Conservation (phyloP, 768 basidiomycete species). For the Tricholoma furcatifolium region DNA sequence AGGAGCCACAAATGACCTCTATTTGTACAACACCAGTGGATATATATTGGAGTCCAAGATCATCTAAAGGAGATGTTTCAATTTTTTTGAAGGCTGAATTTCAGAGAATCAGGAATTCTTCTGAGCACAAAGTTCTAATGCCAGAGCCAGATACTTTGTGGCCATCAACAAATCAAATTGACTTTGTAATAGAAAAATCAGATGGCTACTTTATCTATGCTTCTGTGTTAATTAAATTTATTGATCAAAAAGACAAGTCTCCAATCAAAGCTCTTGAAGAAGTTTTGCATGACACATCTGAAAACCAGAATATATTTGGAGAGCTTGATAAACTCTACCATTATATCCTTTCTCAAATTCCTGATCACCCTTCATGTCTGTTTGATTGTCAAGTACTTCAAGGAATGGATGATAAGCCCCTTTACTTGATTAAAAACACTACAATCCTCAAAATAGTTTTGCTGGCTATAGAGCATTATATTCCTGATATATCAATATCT, state of each 20-base stretch:
- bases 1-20: neutral
- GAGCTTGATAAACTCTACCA: slow-evolving; percentile 1
- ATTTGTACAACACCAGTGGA: neutral
- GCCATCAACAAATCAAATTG: neutral
- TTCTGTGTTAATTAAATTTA: neutral
- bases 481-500: too few relatives aligned
- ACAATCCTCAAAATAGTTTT: too few relatives aligned
- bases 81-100: slow-evolving; percentile 4
- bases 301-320: neutral
- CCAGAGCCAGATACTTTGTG: neutral
- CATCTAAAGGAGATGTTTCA: neutral
- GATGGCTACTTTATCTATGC: slow-evolving; percentile 14
- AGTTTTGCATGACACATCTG: neutral
- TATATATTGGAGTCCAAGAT: too few relatives aligned
- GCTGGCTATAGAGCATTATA: too few relatives aligned
- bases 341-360: slow-evolving; percentile 1
- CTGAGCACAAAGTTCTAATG: neutral
- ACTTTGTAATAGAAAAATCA: slow-evolving; percentile 1
- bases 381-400: too few relatives aligned
- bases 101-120: neutral
- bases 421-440: too few relatives aligned
- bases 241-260: neutral
- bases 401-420: too few relatives aligned
- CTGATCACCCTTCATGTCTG: neutral
- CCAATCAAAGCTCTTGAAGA: neutral